These are phyloP conservation scores for Cystobasidium pallidum DNA, from an alignment of 1,284 basidiomycete species.

Conservation along the genomic window DNA sequence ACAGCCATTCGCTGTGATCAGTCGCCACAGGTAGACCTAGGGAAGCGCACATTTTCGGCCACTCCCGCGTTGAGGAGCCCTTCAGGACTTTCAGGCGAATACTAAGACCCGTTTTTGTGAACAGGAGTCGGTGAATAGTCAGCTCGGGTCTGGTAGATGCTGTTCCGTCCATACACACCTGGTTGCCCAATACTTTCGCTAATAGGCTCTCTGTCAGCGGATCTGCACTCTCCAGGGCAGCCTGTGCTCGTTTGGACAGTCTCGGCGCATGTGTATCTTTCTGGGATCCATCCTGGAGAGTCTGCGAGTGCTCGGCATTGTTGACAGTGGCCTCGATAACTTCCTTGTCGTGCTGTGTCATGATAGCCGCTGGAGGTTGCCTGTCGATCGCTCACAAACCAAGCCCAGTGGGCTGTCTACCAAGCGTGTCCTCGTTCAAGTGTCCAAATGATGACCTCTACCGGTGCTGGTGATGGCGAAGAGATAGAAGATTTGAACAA, in stretches of 20 bases:
- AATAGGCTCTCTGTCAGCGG: slow-evolving; percentile 20
- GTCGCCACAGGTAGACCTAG: background rate
- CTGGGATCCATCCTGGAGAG: background rate
- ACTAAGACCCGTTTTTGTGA: too few species aligned
- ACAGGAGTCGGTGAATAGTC: too few species aligned
- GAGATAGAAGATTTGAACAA: slow-evolving; percentile 28
- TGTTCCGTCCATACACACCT: slow-evolving; percentile 10
- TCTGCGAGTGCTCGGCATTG: background rate
- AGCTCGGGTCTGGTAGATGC: too few species aligned
- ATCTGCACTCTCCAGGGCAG: slow-evolving; percentile 14
- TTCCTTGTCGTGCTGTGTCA: background rate
- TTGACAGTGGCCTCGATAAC: background rate
- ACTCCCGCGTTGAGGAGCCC: slow-evolving; percentile 60
- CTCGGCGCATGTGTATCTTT: slow-evolving; percentile 1
- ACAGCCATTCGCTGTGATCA: too few species aligned
- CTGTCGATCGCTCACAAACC: too few species aligned
- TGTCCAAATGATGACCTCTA: background rate
- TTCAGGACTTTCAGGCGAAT: slow-evolving; percentile 52
- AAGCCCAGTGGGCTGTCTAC: too few species aligned
- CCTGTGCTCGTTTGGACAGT: slow-evolving; percentile 31
- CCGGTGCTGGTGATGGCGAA: background rate
- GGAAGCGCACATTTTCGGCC: slow-evolving; percentile 57
- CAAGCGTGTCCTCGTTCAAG: background rate
- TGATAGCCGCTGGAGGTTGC: background rate
- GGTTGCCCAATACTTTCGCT: slow-evolving; percentile 35